phyloP scores from a whole-genome alignment of 2,329 filamentous ascomycete species.

The Fusarium ramigenum region DNA sequence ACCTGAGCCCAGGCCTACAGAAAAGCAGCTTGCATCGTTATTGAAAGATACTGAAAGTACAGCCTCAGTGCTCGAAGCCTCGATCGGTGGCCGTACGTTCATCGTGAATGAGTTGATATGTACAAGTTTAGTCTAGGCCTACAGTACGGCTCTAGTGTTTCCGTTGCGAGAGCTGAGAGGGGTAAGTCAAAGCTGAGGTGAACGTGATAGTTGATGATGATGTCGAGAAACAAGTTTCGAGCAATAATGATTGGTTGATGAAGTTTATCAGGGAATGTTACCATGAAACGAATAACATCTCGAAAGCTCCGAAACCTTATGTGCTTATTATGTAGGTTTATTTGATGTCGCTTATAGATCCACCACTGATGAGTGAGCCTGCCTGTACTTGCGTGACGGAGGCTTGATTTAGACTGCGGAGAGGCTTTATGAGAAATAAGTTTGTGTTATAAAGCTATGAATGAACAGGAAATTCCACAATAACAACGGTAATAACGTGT shows the following conservation, averaged over 20 bases:
- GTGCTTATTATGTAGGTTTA: slow-evolving; percentile 4
- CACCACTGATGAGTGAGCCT: slow-evolving; percentile 21
- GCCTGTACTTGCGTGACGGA: slow-evolving; percentile 16
- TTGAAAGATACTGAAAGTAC: slow-evolving; percentile 90
- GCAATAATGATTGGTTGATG: not conserved
- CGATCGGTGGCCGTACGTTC: slow-evolving; percentile 90
- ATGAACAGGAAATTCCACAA: not conserved
- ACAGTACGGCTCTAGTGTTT: not conserved
- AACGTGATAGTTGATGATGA: not conserved
- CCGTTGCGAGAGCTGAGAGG: slow-evolving; percentile 21
- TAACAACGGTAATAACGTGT: not conserved
- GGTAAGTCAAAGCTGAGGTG: slow-evolving; percentile 12
- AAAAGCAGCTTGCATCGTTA: slow-evolving; percentile 83
- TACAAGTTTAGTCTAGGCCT: slow-evolving; percentile 5
- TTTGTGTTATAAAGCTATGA: not conserved
- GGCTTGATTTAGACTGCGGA: slow-evolving; percentile 8
- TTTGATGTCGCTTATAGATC: slow-evolving; percentile 27
- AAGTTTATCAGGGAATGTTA: not conserved
- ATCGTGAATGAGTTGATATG: slow-evolving; percentile 58
- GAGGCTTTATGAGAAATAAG: not conserved
- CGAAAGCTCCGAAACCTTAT: slow-evolving; percentile 13
- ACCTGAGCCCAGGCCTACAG: slow-evolving; percentile 85
- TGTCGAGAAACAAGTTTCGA: not conserved
- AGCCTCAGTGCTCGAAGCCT: slow-evolving; percentile 75
- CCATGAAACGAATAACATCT: slow-evolving; percentile 20